Percentiles rank a stretch among this genome's conserved stretches.
phyloP scores from a whole-genome alignment of 208 protist species.

The Phytomonas serpens region DNA sequence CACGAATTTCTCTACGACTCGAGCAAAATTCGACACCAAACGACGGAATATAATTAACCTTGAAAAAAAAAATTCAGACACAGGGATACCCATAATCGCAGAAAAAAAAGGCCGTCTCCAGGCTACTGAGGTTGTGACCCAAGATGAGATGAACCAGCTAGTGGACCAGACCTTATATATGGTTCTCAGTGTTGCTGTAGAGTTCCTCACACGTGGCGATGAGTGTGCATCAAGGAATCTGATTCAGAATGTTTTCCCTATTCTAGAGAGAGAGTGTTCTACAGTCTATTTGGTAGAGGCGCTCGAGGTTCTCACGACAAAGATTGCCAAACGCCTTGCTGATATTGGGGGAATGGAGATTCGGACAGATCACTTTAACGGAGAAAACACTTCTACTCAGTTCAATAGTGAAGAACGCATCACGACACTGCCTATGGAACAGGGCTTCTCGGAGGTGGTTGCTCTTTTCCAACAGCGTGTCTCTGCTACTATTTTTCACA shows the following conservation, averaged over 20 bases:
- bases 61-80: background rate
- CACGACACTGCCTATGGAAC: background rate
- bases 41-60: background rate
- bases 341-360: background rate
- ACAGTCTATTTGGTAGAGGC: constrained; percentile 29
- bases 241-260: constrained; percentile 19
- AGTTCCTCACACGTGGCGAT: constrained; percentile 38
- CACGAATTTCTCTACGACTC: background rate
- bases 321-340: constrained; percentile 18
- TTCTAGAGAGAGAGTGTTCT: constrained; percentile 30
- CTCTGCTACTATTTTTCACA: background rate
- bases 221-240: constrained; percentile 16
- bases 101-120: background rate
- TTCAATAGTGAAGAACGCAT: background rate
- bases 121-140: background rate
- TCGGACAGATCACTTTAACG: background rate
- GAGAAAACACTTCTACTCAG: background rate
- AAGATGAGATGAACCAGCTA: constrained; percentile 3
- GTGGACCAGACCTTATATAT: constrained; percentile 27
- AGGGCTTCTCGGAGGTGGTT: background rate
- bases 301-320: constrained; percentile 9
- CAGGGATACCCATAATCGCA: background rate
- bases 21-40: background rate
- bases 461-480: background rate
- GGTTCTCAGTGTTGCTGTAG: constrained; percentile 22